A percentile compares a stretch with the other conserved stretches of the same genome.
Conservation (phyloP, 2,329 filamentous ascomycete genomes). For the Ophiostoma perfectum region DNA sequence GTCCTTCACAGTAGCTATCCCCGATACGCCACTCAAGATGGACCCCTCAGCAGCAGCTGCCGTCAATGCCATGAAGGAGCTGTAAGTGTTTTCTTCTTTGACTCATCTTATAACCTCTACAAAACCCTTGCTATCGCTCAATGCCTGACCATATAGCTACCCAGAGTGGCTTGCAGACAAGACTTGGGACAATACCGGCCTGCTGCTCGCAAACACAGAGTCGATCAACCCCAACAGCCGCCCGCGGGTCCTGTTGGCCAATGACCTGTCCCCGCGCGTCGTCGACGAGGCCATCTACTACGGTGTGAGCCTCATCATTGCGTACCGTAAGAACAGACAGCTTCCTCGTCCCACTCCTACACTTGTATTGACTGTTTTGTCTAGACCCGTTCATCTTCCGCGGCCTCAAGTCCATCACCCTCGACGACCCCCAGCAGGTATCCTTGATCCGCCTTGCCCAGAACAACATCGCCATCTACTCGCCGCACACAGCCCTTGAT, state of each 20-base stretch:
- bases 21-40: not conserved
- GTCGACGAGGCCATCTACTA: constrained; percentile 81
- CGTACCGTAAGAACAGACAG: constrained; percentile 53
- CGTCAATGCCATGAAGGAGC: constrained; percentile 1
- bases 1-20: not conserved
- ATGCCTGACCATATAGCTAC: constrained; percentile 54
- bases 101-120: not conserved
- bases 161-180: constrained; percentile 84
- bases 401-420: constrained; percentile 80
- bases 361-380: constrained; percentile 39
- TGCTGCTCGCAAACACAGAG: constrained; percentile 50
- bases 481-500: constrained; percentile 91
- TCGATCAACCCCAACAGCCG: constrained; percentile 32
- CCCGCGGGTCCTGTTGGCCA: constrained; percentile 55
- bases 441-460: constrained; percentile 76
- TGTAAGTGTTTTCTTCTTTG: constrained; percentile 1
- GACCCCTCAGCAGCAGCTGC: not conserved
- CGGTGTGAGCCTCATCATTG: constrained; percentile 72
- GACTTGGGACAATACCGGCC: constrained; percentile 94
- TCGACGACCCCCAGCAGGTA: constrained; percentile 78
- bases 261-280: constrained; percentile 84
- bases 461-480: constrained; percentile 90
- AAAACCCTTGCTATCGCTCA: no score
- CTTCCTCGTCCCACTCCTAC: not conserved
- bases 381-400: constrained; percentile 86